Evolutionary conservation across 1,139 yeast genomes (phyloP), one percentile per base, ranked within the genome.

Genomic region (Hyphopichia khmerensis): DNA sequence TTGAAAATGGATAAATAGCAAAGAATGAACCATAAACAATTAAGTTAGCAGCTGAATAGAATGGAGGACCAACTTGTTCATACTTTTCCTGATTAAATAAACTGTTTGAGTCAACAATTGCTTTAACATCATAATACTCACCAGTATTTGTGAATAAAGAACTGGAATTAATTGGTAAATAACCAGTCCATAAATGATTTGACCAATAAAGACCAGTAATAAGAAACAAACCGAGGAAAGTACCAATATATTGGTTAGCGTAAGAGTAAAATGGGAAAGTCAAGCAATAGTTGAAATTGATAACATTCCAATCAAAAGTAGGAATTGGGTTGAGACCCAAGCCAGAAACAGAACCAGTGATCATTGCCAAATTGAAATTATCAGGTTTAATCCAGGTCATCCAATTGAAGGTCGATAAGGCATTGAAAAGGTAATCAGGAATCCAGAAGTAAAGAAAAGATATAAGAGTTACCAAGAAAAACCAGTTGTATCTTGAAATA

Each of bases 271-370:
- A 78, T 24, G 84, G 84, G 15, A 65, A 48, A 13, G 64, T 48
- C 45, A 76, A 56, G 24, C 74, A 66, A 27, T 45, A 42, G 18
- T 49, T 49, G 24, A 33, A 53, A 41, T 51, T 43, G 41, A 62
- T 48, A 27, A 58, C 40, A 49, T 74, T 75, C 80, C 81, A 79
- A 52, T 76, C 84, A 51, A 80, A 75, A 45, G 78, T 51, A 1
- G 82, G 58, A 42, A 76, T 53, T n/a, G 87, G 87, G 52, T 81
- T 80, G 36, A 80, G 48, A 2, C 86, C 87, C 14, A 81, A 56
- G 18, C 87, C 87, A 33, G 56, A 49, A 15, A 56, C 49, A 2
- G 74, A 59, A 6, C 89, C 90, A 4, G 84, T 79, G 27, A 84
- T 64, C n/a, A 67, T 66, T 7, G 83, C 84, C 42, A 84, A 62